Evolutionary conservation across 345 rosid genomes (phyloP).

Genomic region (Anacardium occidentale): DNA sequence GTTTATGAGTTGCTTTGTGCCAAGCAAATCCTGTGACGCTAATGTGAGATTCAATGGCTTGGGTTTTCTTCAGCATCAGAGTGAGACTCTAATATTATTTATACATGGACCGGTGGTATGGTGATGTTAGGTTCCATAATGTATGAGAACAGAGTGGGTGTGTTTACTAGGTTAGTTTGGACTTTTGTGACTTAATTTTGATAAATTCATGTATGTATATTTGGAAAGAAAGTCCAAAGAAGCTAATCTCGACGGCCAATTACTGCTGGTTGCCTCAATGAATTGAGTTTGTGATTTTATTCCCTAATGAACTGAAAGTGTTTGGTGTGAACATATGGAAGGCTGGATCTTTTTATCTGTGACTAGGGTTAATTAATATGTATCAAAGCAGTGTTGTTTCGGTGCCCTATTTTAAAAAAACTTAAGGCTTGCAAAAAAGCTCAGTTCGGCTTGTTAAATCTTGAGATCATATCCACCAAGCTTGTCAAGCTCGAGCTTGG

Average conservation of each 20-base stretch:
- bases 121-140: neutral
- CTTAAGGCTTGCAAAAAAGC: no score
- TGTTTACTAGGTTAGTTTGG: neutral
- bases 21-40: neutral
- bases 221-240: neutral
- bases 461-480: no score
- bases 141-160: neutral
- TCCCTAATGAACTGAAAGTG: neutral
- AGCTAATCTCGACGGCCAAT: neutral
- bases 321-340: neutral
- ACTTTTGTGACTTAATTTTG: neutral
- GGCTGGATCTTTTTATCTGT: neutral
- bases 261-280: neutral
- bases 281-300: constrained; percentile 1
- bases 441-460: no score
- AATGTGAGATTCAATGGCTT: neutral
- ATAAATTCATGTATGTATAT: no score
- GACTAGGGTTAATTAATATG: no score
- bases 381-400: no score
- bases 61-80: neutral
- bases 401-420: no score
- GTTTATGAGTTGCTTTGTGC: neutral
- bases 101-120: neutral
- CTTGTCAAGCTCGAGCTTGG: no score
- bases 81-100: neutral